Evolutionary conservation across 2,329 filamentous ascomycete species (phyloP), one percentile per base, ranked within the genome.

Genomic region (Xylaria polymorpha): DNA sequence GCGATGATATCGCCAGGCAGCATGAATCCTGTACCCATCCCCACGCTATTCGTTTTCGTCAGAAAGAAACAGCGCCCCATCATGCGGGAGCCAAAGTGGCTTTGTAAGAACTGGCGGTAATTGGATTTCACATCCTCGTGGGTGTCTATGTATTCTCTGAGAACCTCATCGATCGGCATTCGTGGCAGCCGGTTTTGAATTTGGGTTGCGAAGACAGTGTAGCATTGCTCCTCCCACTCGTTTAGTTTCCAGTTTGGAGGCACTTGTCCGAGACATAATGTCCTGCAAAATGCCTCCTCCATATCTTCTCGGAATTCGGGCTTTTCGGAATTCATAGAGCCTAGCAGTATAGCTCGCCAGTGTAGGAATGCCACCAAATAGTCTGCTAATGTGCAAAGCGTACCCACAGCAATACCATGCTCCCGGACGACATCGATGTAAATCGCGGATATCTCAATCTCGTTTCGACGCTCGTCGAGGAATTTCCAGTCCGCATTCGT

Each of bases 361-460:
- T 80, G 75, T 1, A 80, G 53, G 53, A 81, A 81, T 0, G 78
- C 79, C 75, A 80, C 80, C 20, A 81, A 71, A n/a, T 75, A 79
- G 59, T 81, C 77, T 4, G 74, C 74, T 18, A 74, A 4, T 0
- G 69, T 74, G 61, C 74, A 78, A 0, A 75, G 67, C 0, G 77
- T 77, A 1, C 74, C 76, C 25, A 80, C 77, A 2, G 77, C 67
- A n/a, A 77, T 72, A 1, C 78, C 78, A 12, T 63, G 65, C 0
- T 20, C 56, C 2, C 53, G 22, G 41, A 81, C 63, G 1, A 59
- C 75, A 32, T 77, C 79, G 6, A 81, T 48, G 7, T 77, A 74
- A 9, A 81, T 69, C 8, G 74, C 77, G 0, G 71, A 74, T 22
- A 81, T 75, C 55, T 76, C 69, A 6, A 81, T 72, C 65, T 75